Percentiles rank a stretch among this genome's conserved stretches.
These are phyloP conservation scores for Lenzites betulinus DNA, from an alignment of 768 basidiomycete genomes.

Conservation along the genomic window DNA sequence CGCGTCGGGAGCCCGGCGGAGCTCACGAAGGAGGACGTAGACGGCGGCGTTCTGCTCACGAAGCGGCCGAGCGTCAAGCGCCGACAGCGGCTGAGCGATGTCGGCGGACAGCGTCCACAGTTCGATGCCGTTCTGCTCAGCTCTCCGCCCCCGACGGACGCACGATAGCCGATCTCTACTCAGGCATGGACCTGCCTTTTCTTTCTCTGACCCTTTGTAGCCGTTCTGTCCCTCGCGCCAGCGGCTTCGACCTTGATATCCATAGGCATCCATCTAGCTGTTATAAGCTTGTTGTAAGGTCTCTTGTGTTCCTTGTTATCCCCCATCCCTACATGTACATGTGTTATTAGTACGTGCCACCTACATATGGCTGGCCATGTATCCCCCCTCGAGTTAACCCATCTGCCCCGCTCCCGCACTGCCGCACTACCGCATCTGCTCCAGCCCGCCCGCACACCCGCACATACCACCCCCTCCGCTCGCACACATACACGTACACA, in stretches of 20 bases:
- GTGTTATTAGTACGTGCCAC: no score
- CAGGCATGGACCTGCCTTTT: background rate
- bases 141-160: background rate
- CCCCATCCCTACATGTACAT: no score
- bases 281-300: no score
- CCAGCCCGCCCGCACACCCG: background rate
- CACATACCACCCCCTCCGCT: background rate
- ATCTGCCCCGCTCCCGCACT: background rate
- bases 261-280: no score
- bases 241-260: background rate
- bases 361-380: no score
- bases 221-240: background rate
- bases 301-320: no score
- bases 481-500: background rate
- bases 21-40: conserved; percentile 58
- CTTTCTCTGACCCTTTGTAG: background rate
- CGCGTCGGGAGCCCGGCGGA: conserved; percentile 75
- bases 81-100: conserved; percentile 34
- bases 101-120: conserved; percentile 4
- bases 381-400: no score
- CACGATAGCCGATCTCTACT: background rate
- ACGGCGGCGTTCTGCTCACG: conserved; percentile 54
- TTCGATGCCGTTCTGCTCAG: conserved; percentile 1
- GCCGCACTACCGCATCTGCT: no score
- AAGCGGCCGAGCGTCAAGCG: conserved; percentile 72